Conservation (phyloP, 164 flowering plant genomes). For the Protea cynaroides region DNA sequence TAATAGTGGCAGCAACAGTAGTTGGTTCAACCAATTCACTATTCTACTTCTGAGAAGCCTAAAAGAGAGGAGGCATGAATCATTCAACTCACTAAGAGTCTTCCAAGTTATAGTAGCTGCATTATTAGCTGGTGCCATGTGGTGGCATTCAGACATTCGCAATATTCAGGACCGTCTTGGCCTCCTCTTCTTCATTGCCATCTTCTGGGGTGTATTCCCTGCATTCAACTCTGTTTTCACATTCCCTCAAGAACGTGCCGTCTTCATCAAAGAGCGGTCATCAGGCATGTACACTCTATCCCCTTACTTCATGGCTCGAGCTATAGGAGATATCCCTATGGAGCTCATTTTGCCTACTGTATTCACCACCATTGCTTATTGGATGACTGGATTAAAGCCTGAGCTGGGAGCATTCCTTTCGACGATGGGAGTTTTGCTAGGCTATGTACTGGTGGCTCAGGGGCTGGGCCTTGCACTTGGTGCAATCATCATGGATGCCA, state of each 20-base stretch:
- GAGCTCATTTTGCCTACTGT: conserved; percentile 75
- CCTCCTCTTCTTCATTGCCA: conserved; percentile 71
- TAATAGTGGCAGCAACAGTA: conserved; percentile 10
- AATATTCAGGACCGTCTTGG: conserved; percentile 79
- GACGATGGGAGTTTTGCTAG: conserved; percentile 44
- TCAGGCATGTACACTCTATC: conserved; percentile 85
- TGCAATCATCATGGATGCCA: conserved; percentile 86
- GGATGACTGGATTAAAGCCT: conserved; percentile 71
- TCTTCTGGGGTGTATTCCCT: conserved; percentile 91
- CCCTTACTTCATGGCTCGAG: conserved; percentile 75
- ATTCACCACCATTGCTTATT: conserved; percentile 47
- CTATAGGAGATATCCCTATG: conserved; percentile 69
- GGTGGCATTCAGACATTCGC: conserved; percentile 71
- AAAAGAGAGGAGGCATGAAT: conserved; percentile 69
- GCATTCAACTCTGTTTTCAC: conserved; percentile 64
- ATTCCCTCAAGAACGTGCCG: conserved; percentile 85
- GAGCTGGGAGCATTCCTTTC: conserved; percentile 41
- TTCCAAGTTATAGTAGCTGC: conserved; percentile 70
- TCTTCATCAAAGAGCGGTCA: conserved; percentile 64
- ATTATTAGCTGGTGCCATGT: conserved; percentile 57
- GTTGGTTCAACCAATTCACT: conserved; percentile 65
- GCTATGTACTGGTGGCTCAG: conserved; percentile 75
- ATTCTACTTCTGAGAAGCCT: conserved; percentile 70
- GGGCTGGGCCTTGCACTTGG: conserved; percentile 85
- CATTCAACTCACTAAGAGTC: conserved; percentile 59